Percentiles rank a stretch among this genome's conserved stretches.
Conservation (phyloP, 257 asterid genomes). For the Scutellaria galericulata region DNA sequence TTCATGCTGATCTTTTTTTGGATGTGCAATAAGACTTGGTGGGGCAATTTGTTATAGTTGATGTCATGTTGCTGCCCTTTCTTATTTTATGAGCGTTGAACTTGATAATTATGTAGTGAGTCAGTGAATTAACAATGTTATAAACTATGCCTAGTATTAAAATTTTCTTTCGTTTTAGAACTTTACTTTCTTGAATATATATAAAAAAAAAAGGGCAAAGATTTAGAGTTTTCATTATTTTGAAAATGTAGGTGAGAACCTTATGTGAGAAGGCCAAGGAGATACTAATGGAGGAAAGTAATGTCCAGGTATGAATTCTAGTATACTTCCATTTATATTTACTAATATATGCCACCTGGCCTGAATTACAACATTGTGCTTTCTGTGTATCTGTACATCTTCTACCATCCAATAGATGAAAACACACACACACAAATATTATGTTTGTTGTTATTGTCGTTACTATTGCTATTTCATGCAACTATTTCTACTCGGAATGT, state of each 20-base stretch:
- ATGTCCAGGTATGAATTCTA: constrained; percentile 77
- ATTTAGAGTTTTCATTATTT: constrained; percentile 31
- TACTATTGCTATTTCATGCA: neutral
- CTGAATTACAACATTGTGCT: neutral
- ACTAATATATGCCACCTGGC: neutral
- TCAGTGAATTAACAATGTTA: neutral
- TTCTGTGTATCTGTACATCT: neutral
- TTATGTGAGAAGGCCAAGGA: constrained; percentile 96
- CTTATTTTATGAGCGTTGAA: neutral
- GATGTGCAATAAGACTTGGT: neutral
- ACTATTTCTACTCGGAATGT: neutral
- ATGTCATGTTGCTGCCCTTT: constrained; percentile 4
- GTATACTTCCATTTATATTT: constrained; percentile 11
- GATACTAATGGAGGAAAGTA: constrained; percentile 86
- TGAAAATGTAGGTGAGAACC: constrained; percentile 67
- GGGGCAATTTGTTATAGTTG: neutral
- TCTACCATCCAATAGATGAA: constrained; percentile 2
- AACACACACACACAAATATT: no score
- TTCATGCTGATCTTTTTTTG: constrained; percentile 1
- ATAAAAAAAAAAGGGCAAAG: neutral
- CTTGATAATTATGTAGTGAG: constrained; percentile 5
- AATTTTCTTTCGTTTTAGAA: neutral
- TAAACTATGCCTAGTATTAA: neutral
- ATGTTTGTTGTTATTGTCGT: no score
- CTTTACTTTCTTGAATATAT: neutral